Conservation (phyloP, 768 basidiomycete genomes). For the Ephemerocybe angulata region DNA sequence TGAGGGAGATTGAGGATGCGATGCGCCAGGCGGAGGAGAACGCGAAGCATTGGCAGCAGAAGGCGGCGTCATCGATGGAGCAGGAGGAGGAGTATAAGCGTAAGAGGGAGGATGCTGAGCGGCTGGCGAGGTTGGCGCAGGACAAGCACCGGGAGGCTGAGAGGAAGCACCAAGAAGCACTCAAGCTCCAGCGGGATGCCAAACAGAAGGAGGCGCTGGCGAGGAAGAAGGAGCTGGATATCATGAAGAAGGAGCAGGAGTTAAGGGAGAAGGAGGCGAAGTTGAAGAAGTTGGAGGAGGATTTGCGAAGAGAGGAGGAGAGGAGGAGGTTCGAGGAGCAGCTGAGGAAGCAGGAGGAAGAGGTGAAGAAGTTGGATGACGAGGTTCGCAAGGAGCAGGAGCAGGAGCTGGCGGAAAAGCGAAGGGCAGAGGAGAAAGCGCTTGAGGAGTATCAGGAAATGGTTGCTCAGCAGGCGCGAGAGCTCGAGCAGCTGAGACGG, state of each 20-base stretch:
- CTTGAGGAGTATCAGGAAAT: constrained; percentile 11
- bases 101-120: constrained; percentile 1
- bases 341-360: constrained; percentile 1
- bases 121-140: neutral
- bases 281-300: constrained; percentile 1
- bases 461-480: constrained; percentile 11
- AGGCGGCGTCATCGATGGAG: neutral
- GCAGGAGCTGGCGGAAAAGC: constrained; percentile 10
- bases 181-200: neutral
- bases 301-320: constrained; percentile 6
- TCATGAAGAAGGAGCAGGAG: constrained; percentile 9
- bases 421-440: constrained; percentile 6
- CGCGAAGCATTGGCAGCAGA: neutral
- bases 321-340: constrained; percentile 4
- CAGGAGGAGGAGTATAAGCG: neutral
- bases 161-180: neutral
- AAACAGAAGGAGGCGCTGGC: constrained; percentile 2
- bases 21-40: constrained; percentile 1
- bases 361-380: constrained; percentile 6
- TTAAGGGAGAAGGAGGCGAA: constrained; percentile 5
- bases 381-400: neutral
- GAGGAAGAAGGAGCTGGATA: neutral
- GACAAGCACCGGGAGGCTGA: neutral
- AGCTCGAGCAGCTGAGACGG: constrained; percentile 9
- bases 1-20: constrained; percentile 2